Evolutionary conservation across 768 basidiomycete genomes (phyloP), one percentile per base, ranked within the genome.

Genomic region (Trametes villosa): DNA sequence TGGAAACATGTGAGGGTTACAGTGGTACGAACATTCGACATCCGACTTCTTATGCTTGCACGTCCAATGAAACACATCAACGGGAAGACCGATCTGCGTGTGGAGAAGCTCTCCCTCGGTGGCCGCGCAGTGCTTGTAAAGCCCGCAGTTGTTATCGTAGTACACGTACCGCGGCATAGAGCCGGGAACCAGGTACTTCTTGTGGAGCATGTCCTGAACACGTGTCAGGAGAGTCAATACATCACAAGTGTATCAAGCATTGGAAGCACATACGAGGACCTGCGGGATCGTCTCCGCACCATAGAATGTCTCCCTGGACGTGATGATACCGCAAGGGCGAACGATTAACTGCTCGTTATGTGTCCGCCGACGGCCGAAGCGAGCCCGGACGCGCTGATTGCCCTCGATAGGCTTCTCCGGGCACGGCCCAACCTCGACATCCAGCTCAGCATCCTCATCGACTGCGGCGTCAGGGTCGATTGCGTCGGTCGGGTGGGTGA

Each of bases 11-110:
- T 65, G 57, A 9, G 75, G 75, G 58, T 74, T 75, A 45, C 71
- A 73, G 52, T 74, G 57, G 26, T 34, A 12, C 15, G 68, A 66
- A 30, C 75, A 78, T n/a, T 60, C 70, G 0, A 18, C 54, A 31
- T 74, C 68, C 0, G 36, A 59, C 30, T 70, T 61, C 11, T 68
- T 72, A 65, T 78, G 78, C 56, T 78, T 78, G 20, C 64, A 66
- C 17, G 70, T 70, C 66, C 70, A 75, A 38, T 79, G 78, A 31
- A 77, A 79, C 0, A 76, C 72, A 33, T 79, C 74, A 0, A 79
- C 73, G 1, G 62, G 60, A 2, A 77, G 65, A 1, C 71, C 67
- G 11, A 74, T 63, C 11, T 54, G n/a, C 9, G 52, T 2, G 30
- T 71, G 70, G 31, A 65, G 67, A 0, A 63, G 57, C 36, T 71